Evolutionary conservation across 1,284 basidiomycete genomes (phyloP).

Genomic region (Leucoagaricus sp.): DNA sequence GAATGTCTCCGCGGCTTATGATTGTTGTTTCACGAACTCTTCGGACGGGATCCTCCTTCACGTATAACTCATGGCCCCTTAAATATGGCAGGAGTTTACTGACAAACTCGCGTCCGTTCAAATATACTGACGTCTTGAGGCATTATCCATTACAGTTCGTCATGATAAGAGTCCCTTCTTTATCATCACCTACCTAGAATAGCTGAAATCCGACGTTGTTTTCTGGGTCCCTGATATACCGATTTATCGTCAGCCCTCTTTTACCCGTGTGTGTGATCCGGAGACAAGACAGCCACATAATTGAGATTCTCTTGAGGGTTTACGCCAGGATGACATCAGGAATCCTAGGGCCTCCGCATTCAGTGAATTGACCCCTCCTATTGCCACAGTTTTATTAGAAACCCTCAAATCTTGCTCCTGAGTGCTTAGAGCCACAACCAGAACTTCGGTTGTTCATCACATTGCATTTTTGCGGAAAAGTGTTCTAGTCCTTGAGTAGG

Average conservation of each 20-base stretch:
- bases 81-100: background rate
- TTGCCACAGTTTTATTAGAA: no score
- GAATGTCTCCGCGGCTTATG: no score
- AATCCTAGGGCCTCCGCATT: background rate
- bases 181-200: background rate
- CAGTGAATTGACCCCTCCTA: no score
- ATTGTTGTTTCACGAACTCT: slow-evolving; percentile 3
- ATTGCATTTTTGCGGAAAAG: no score
- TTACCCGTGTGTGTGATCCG: slow-evolving; percentile 7
- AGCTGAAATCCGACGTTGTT: background rate
- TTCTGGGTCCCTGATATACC: slow-evolving; percentile 4
- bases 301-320: background rate
- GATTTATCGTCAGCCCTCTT: background rate
- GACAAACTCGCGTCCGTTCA: slow-evolving; percentile 2
- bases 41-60: background rate
- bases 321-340: background rate
- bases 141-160: no score
- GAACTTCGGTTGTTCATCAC: no score
- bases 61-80: background rate
- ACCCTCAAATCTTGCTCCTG: no score
- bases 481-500: no score
- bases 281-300: background rate
- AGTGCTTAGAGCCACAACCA: no score
- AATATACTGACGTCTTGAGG: background rate
- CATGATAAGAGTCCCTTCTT: background rate